Evolutionary conservation across 2,329 filamentous ascomycete genomes (phyloP).

Genomic region (Colletotrichum camelliae): DNA sequence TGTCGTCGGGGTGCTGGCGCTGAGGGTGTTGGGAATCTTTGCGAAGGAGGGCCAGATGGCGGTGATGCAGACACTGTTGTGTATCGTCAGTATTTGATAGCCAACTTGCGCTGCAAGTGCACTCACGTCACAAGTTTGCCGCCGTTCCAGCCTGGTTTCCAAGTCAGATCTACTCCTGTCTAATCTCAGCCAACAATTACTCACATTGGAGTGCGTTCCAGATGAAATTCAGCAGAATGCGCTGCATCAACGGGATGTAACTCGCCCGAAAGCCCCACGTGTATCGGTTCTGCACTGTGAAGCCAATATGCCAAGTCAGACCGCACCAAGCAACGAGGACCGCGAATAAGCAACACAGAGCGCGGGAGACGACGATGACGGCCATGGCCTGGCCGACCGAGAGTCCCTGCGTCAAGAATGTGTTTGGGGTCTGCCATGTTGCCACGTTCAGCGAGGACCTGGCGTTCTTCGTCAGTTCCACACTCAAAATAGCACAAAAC

Average conservation of each 20-base stretch:
- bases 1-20: conserved; percentile 36
- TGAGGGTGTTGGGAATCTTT: conserved; percentile 48
- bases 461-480: background rate
- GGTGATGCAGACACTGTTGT: conserved; percentile 39
- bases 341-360: conserved; percentile 47
- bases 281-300: conserved; percentile 54
- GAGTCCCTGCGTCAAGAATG: conserved; percentile 50
- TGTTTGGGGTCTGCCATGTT: conserved; percentile 54
- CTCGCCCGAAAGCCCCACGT: conserved; percentile 54
- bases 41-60: conserved; percentile 51
- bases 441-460: conserved; percentile 39
- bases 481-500: background rate
- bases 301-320: conserved; percentile 54
- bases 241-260: conserved; percentile 52
- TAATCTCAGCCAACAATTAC: background rate
- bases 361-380: conserved; percentile 48
- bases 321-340: conserved; percentile 52
- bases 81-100: background rate
- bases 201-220: conserved; percentile 29
- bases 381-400: conserved; percentile 52
- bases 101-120: too few species aligned
- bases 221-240: conserved; percentile 54
- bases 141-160: background rate
- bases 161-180: background rate
- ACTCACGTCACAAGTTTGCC: background rate